These are phyloP conservation scores for Posidonia australis DNA, from an alignment of 106 monocot species.

Conservation along the genomic window DNA sequence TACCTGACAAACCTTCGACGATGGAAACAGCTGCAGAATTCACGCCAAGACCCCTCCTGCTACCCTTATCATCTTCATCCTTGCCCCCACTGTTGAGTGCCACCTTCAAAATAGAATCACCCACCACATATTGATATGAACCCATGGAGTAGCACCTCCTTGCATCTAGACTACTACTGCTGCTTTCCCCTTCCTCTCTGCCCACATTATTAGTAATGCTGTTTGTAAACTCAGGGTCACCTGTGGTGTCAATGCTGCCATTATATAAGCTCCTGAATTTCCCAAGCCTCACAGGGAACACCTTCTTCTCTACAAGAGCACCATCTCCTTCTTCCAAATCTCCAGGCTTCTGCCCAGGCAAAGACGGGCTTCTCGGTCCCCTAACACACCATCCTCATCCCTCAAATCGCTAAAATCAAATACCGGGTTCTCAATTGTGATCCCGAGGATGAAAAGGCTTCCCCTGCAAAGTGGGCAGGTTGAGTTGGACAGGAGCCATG, in stretches of 20 bases:
- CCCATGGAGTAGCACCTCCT: slow-evolving; percentile 97
- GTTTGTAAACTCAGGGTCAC: background rate
- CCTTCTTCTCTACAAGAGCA: slow-evolving; percentile 33
- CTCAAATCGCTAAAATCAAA: slow-evolving; percentile 50
- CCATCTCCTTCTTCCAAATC: slow-evolving; percentile 27
- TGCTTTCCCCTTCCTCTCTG: slow-evolving; percentile 53
- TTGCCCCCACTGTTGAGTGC: slow-evolving; percentile 19
- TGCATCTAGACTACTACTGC: slow-evolving; percentile 77
- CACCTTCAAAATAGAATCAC: slow-evolving; percentile 52
- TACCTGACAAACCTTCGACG: slow-evolving; percentile 27
- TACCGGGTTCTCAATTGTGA: slow-evolving; percentile 48
- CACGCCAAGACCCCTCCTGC: slow-evolving; percentile 1
- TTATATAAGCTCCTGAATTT: slow-evolving; percentile 51
- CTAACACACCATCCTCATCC: slow-evolving; percentile 24
- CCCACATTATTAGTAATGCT: slow-evolving; percentile 2
- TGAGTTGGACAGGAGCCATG: slow-evolving; percentile 88
- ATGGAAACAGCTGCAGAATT: slow-evolving; percentile 4
- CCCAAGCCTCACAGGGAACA: slow-evolving; percentile 75
- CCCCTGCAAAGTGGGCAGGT: slow-evolving; percentile 90
- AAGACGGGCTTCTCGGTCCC: slow-evolving; percentile 8
- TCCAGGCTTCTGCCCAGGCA: slow-evolving; percentile 16
- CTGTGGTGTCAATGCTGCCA: slow-evolving; percentile 2
- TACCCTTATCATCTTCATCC: slow-evolving; percentile 11
- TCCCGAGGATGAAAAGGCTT: slow-evolving; percentile 41
- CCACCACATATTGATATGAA: slow-evolving; percentile 76